Evolutionary conservation across 257 asterid species (phyloP).

Genomic region (Paraleonurus japonicus): DNA sequence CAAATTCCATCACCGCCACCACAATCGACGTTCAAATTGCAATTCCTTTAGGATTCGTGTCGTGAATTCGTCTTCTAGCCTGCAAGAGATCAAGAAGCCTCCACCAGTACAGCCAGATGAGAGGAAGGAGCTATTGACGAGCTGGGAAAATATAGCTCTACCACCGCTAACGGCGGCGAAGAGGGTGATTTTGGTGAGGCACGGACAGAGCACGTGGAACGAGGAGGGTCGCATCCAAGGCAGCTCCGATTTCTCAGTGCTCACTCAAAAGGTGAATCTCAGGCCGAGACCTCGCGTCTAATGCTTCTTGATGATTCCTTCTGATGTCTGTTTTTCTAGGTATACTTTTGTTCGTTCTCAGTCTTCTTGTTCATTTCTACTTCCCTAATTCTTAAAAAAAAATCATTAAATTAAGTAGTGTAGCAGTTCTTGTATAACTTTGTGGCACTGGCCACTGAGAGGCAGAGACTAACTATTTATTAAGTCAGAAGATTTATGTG

Average conservation of each 20-base stretch:
- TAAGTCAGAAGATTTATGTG: neutral
- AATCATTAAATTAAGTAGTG: no score
- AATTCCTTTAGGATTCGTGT: neutral
- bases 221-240: constrained; percentile 98
- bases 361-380: neutral
- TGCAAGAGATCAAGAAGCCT: constrained; percentile 29
- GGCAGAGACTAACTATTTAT: neutral
- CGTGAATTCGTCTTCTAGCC: constrained; percentile 39
- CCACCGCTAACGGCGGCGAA: constrained; percentile 69
- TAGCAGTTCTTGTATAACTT: neutral
- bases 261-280: constrained; percentile 82
- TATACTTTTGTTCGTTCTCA: neutral
- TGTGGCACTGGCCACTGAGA: neutral
- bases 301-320: constrained; percentile 91
- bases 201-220: constrained; percentile 98
- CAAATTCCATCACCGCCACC: constrained; percentile 24
- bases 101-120: constrained; percentile 18
- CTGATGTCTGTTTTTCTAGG: constrained; percentile 89
- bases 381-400: no score
- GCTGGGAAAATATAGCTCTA: constrained; percentile 49
- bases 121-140: constrained; percentile 28
- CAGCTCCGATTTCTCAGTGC: constrained; percentile 86
- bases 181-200: constrained; percentile 90
- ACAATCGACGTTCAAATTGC: constrained; percentile 6
- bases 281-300: constrained; percentile 86